Evolutionary conservation across 441 rosid genomes (phyloP).

Genomic region (Kokia cookei): DNA sequence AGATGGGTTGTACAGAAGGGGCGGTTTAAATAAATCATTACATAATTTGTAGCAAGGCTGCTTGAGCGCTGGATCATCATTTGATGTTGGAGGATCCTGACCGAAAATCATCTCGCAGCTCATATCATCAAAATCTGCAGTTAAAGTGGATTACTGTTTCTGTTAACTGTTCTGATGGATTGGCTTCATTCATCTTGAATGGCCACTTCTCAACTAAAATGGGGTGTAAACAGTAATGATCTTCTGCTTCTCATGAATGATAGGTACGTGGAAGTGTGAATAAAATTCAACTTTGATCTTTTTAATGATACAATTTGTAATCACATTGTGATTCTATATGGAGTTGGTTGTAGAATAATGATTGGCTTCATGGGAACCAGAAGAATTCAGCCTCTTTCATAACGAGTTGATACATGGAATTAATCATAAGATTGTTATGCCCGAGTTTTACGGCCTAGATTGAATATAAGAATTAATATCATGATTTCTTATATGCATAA

Average conservation of each 20-base stretch:
- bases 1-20: neutral
- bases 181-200: neutral
- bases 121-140: conserved; percentile 89
- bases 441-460: conserved; percentile 15
- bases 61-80: conserved; percentile 73
- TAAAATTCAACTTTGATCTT: conserved; percentile 13
- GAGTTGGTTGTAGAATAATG: conserved; percentile 12
- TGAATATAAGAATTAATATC: conserved; percentile 15
- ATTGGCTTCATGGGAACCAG: conserved; percentile 41
- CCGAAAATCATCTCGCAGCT: conserved; percentile 95
- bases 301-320: neutral
- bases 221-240: neutral
- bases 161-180: neutral
- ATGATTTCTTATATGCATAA: conserved; percentile 2
- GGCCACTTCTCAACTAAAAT: neutral
- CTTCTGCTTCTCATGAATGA: conserved; percentile 9
- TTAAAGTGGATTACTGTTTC: conserved; percentile 4
- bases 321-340: conserved; percentile 11
- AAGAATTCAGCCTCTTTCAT: conserved; percentile 10
- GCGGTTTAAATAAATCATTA: conserved; percentile 24
- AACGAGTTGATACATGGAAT: conserved; percentile 16
- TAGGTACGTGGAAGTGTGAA: conserved; percentile 18
- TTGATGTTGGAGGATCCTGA: conserved; percentile 59
- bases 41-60: conserved; percentile 88
- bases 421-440: conserved; percentile 6